A percentile compares a stretch with the other conserved stretches of the same genome.
Conservation (phyloP, 2,329 filamentous ascomycete species). For the Trichoderma breve region DNA sequence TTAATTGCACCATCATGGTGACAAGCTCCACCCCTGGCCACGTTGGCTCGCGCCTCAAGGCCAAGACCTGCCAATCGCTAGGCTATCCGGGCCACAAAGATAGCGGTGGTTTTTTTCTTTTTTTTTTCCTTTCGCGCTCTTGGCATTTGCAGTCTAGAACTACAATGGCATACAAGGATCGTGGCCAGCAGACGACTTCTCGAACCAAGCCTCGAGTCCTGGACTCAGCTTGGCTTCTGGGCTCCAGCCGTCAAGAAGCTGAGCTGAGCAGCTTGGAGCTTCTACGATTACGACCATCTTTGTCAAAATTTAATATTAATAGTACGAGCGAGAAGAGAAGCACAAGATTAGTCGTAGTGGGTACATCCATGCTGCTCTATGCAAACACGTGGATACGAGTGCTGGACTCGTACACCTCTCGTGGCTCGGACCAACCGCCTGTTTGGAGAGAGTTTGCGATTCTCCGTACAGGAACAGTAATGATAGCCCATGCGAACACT, state of each 20-base stretch:
- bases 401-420: neutral
- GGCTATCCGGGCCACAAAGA: neutral
- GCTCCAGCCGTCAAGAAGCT: neutral
- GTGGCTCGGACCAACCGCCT: neutral
- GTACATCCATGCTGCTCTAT: neutral
- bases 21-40: constrained; percentile 3
- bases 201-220: neutral
- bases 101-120: neutral
- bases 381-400: neutral
- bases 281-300: neutral
- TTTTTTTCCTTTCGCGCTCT: neutral
- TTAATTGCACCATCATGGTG: neutral
- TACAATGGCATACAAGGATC: neutral
- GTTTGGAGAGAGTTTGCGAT: neutral
- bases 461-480: neutral
- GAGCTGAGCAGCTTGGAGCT: neutral
- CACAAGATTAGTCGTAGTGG: neutral
- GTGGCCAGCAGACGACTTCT: neutral
- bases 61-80: constrained; percentile 5
- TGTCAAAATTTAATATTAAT: neutral
- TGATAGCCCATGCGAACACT: neutral
- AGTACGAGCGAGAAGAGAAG: neutral
- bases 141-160: neutral
- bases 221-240: neutral
- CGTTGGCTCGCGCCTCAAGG: neutral